Evolutionary conservation across 106 monocot species (phyloP).

Genomic region (Cymbidium sinense): DNA sequence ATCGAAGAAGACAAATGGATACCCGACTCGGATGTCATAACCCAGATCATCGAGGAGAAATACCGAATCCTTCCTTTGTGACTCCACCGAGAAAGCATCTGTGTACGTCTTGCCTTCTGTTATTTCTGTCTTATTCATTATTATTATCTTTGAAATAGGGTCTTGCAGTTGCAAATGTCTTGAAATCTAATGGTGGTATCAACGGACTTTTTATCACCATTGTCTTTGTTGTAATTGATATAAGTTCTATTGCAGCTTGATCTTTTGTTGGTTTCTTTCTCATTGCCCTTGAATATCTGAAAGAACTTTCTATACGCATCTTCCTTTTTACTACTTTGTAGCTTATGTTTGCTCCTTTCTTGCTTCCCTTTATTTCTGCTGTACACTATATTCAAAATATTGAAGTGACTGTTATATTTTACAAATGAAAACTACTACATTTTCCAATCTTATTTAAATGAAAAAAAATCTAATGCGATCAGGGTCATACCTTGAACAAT

Average conservation of each 20-base stretch:
- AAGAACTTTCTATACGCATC: not conserved
- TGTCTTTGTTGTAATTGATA: too few species aligned
- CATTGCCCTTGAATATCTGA: not conserved
- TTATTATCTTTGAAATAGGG: too few species aligned
- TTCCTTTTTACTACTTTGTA: not conserved
- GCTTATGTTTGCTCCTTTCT: not conserved
- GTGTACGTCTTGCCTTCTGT: constrained; percentile 27
- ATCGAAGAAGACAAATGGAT: constrained; percentile 50
- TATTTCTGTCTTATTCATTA: not conserved
- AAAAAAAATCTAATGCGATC: too few species aligned
- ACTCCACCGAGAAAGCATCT: constrained; percentile 59
- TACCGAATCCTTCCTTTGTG: constrained; percentile 55
- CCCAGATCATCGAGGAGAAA: constrained; percentile 69
- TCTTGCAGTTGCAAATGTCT: not conserved
- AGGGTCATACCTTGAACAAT: too few species aligned
- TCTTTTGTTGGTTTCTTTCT: too few species aligned
- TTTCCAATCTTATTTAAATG: too few species aligned
- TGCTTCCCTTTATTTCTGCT: not conserved
- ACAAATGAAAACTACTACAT: too few species aligned
- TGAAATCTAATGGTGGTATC: not conserved
- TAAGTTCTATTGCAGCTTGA: too few species aligned
- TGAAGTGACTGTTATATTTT: too few species aligned
- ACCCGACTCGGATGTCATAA: constrained; percentile 78
- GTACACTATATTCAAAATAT: not conserved
- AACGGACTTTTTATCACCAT: too few species aligned